Evolutionary conservation across 164 flowering plant genomes (phyloP).

Genomic region (Piper longum): DNA sequence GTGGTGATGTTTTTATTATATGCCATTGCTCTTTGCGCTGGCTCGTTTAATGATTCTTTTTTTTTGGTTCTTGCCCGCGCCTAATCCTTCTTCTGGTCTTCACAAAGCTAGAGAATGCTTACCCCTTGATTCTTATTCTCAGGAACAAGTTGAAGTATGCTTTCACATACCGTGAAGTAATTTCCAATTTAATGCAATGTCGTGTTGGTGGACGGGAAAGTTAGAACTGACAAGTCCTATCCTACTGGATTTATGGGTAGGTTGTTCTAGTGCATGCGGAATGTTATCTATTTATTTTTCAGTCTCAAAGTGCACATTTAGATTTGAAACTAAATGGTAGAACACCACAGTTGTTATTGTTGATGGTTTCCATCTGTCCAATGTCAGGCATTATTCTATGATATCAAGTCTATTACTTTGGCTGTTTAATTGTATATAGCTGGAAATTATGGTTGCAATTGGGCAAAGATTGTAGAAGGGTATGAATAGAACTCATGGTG

Average conservation of each 20-base stretch:
- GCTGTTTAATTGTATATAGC: no score
- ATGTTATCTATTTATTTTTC: neutral
- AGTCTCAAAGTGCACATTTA: neutral
- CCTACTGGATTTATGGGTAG: conserved; percentile 17
- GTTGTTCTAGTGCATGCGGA: conserved; percentile 54
- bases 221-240: conserved; percentile 51
- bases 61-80: conserved; percentile 24
- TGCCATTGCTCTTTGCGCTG: neutral
- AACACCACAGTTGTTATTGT: no score
- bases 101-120: conserved; percentile 52
- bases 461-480: no score
- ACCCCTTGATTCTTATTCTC: conserved; percentile 36
- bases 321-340: no score
- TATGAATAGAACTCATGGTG: no score
- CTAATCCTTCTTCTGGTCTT: conserved; percentile 60
- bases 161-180: conserved; percentile 36
- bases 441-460: no score
- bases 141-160: conserved; percentile 49
- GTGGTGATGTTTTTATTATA: neutral
- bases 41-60: neutral
- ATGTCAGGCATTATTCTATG: no score
- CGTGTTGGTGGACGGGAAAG: conserved; percentile 49
- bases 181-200: conserved; percentile 43
- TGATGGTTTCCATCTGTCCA: no score
- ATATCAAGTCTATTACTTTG: no score